phyloP scores from a whole-genome alignment of 306 rosid genomes.

The Mimosa pudica region DNA sequence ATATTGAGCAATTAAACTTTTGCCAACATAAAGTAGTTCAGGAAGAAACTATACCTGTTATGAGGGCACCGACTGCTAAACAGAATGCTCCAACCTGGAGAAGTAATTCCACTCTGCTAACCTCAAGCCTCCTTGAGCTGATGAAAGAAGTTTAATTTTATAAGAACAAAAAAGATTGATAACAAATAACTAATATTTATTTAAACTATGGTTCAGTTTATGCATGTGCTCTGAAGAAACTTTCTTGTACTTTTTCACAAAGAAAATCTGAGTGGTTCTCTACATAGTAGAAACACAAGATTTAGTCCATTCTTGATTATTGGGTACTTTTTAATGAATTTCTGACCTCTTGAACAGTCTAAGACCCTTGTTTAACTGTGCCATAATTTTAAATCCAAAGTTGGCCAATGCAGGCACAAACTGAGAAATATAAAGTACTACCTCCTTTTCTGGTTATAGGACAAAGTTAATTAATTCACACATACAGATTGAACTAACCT shows the following conservation, averaged over 20 bases:
- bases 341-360: constrained; percentile 17
- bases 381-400: constrained; percentile 17
- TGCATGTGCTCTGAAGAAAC: constrained; percentile 21
- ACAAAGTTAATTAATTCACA: background rate
- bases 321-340: constrained; percentile 6
- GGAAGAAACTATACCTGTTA: constrained; percentile 64
- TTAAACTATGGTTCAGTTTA: constrained; percentile 22
- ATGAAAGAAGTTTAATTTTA: constrained; percentile 35
- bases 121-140: constrained; percentile 98
- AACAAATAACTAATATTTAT: constrained; percentile 29
- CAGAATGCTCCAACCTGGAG: constrained; percentile 99
- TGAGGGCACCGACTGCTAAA: constrained; percentile 84
- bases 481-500: background rate
- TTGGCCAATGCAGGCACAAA: constrained; percentile 24
- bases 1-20: constrained; percentile 6
- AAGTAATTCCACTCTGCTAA: constrained; percentile 95
- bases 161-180: constrained; percentile 24
- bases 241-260: background rate
- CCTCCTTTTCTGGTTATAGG: background rate
- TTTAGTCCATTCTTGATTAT: constrained; percentile 33
- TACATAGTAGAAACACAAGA: constrained; percentile 21
- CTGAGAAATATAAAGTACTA: background rate
- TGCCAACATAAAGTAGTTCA: background rate
- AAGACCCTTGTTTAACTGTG: background rate
- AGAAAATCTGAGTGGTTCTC: constrained; percentile 17